Evolutionary conservation across 2,329 filamentous ascomycete species (phyloP).

Genomic region (Fusarium foetens): DNA sequence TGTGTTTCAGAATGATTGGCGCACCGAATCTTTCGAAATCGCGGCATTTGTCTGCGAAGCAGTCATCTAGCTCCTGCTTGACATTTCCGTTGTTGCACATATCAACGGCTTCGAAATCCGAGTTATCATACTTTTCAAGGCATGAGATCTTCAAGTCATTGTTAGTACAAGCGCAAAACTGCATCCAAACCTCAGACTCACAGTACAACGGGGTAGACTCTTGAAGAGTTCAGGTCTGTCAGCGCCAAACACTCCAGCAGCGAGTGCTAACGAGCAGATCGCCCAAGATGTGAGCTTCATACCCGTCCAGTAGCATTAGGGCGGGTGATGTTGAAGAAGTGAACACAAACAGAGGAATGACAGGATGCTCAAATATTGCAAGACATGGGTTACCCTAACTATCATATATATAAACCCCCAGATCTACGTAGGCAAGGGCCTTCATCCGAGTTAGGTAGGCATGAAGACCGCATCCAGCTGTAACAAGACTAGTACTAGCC

Average conservation of each 20-base stretch:
- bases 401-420: constrained; percentile 15
- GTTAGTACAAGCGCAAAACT: not conserved
- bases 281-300: constrained; percentile 36
- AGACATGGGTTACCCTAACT: constrained; percentile 4
- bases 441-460: constrained; percentile 12
- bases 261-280: constrained; percentile 25
- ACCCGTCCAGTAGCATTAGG: constrained; percentile 33
- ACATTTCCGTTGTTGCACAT: constrained; percentile 19
- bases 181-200: not conserved
- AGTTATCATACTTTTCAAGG: constrained; percentile 6
- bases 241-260: constrained; percentile 25
- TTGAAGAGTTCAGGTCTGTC: constrained; percentile 21
- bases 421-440: constrained; percentile 19
- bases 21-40: constrained; percentile 36
- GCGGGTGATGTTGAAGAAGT: not conserved
- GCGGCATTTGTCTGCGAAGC: constrained; percentile 30
- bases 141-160: constrained; percentile 7
- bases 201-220: constrained; percentile 19
- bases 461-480: constrained; percentile 20
- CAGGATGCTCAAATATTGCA: not conserved
- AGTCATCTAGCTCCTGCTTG: constrained; percentile 17
- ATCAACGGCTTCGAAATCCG: constrained; percentile 4
- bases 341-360: not conserved
- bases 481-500: constrained; percentile 23
- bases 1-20: not conserved